phyloP scores from a whole-genome alignment of 768 basidiomycete species.

The Amanita inopinata region DNA sequence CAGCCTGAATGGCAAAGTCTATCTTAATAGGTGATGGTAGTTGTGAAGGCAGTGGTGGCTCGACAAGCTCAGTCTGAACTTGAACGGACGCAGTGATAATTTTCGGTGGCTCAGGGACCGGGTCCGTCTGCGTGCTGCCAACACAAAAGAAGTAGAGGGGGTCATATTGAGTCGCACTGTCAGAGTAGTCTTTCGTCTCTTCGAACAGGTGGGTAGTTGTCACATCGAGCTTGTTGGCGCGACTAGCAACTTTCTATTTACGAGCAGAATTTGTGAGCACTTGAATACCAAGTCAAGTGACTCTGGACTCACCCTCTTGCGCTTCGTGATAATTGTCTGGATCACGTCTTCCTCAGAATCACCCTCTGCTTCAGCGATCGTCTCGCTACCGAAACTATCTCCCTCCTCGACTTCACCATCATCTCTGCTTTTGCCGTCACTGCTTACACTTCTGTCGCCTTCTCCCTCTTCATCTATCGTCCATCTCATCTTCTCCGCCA shows the following conservation, averaged over 20 bases:
- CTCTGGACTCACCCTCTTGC: slow-evolving; percentile 50
- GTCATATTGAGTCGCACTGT: slow-evolving; percentile 66
- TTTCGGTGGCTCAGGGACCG: slow-evolving; percentile 30
- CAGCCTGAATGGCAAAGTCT: not conserved
- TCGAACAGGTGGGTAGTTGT: slow-evolving; percentile 31
- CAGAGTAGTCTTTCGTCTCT: slow-evolving; percentile 67
- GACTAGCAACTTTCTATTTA: slow-evolving; percentile 56
- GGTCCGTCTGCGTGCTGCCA: slow-evolving; percentile 51
- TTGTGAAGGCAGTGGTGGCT: slow-evolving; percentile 17
- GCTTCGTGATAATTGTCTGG: slow-evolving; percentile 84
- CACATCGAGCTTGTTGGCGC: slow-evolving; percentile 41
- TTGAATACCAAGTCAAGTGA: slow-evolving; percentile 7
- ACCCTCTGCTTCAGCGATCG: slow-evolving; percentile 1
- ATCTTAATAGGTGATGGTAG: slow-evolving; percentile 14
- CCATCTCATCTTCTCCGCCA: slow-evolving; percentile 55
- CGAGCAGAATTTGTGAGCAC: slow-evolving; percentile 3
- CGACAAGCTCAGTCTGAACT: slow-evolving; percentile 45
- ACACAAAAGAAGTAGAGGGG: slow-evolving; percentile 37
- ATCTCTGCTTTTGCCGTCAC: slow-evolving; percentile 25
- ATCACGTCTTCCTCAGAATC: slow-evolving; percentile 64
- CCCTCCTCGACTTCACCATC: slow-evolving; percentile 30
- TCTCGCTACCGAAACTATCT: slow-evolving; percentile 5
- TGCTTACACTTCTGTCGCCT: slow-evolving; percentile 22
- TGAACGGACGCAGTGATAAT: slow-evolving; percentile 35
- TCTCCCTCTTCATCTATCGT: slow-evolving; percentile 28